Base-by-base conservation (phyloP, 192 early-diverging fungal species). In the Piromyces finnis region DNA sequence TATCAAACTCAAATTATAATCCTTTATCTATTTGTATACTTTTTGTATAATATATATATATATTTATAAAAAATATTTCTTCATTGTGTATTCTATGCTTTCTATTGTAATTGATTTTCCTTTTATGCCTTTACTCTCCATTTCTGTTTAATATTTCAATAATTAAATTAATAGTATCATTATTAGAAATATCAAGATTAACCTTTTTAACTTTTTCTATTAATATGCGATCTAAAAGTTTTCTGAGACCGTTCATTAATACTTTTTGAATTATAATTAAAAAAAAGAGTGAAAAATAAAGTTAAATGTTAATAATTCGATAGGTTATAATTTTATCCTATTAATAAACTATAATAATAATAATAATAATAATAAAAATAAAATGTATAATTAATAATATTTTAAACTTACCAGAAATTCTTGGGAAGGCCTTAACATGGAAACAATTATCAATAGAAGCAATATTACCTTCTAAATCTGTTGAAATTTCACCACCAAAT, bases 401-500 rank as follows among this genome's bases (percentile, higher is more conserved):
- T 35, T 7, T 35, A 7, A 7, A 35, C 12, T 35, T 27, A 84
- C 83, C 84, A 22, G 86, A 81, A 29, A 87, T 84, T 30, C 84
- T 17, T 18, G 86, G 83, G 77, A 85, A 95, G 6, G 95, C 93
- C 51, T 92, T 79, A 28, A 30, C 77, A 29, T 78, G 77, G 77
- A 32, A 32, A 29, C 78, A 30, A 15, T 82, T 78, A 17, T 92
- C 93, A 32, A 94, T 82, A 5, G 81, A 80, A 6, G 95, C 80
- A 0, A 92, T 89, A 29, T 91, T 86, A 17, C 91, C 90, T 28
- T 89, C 84, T 82, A 92, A 90, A 81, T 95, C 92, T 12, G 95
- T 91, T 5, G 83, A 79, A 9, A 96, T 86, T n/a, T 85, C 83
- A 13, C 94, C 94, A 17, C 95, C 95, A 87, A 97, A 94, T 84